A percentile compares a stretch with the other conserved stretches of the same genome.
Conservation (phyloP, 495 filamentous ascomycete species). For the Hypomontagnella monticulosa region DNA sequence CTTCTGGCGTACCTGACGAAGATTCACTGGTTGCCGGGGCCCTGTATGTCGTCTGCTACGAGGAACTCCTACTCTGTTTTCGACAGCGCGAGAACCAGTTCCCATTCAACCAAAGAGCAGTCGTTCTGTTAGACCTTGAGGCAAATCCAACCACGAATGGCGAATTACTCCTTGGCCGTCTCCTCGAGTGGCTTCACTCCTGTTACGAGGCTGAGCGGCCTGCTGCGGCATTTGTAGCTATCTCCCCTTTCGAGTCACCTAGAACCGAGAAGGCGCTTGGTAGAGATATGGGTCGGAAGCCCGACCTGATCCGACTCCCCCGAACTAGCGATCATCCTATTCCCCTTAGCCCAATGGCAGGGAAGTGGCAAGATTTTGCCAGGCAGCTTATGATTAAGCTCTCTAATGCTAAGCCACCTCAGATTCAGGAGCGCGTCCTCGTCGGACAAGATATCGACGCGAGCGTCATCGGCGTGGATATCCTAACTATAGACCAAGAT, state of each 20-base stretch:
- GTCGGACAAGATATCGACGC: no score
- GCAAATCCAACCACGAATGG: not conserved
- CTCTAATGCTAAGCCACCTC: no score
- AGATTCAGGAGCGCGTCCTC: no score
- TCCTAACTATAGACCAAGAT: no score
- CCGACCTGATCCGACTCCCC: not conserved
- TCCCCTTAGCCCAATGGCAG: no score
- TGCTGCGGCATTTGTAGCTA: not conserved
- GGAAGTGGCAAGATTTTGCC: no score
- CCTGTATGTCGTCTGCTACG: not conserved
- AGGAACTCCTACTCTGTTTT: no score
- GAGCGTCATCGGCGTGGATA: no score
- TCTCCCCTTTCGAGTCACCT: not conserved
- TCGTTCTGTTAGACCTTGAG: not conserved
- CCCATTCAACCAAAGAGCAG: not conserved
- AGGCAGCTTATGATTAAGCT: no score
- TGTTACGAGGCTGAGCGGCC: not conserved
- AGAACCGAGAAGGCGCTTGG: not conserved
- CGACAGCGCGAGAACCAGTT: no score
- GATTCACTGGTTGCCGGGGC: not conserved
- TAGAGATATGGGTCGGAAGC: not conserved
- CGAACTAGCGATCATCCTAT: no score
- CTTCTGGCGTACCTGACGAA: not conserved
- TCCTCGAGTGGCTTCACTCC: not conserved
- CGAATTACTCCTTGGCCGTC: not conserved